phyloP scores from a whole-genome alignment of 2,329 filamentous ascomycete genomes.

The Teratosphaeria nubilosa region DNA sequence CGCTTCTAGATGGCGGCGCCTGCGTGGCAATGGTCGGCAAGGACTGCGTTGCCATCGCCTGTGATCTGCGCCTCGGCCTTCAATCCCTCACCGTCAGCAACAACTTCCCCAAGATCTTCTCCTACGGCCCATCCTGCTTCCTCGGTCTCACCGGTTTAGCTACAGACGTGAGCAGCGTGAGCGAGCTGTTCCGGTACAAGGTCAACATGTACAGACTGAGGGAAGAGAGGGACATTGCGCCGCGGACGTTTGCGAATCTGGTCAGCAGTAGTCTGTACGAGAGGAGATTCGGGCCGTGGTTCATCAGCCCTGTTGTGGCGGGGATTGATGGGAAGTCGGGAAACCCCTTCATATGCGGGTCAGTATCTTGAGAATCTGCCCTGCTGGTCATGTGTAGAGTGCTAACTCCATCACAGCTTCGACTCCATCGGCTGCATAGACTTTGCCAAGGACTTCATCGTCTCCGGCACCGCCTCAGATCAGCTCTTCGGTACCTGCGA shows the following conservation, averaged over 20 bases:
- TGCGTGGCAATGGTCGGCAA: constrained; percentile 99
- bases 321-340: constrained; percentile 90
- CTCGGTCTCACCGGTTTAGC: constrained; percentile 92
- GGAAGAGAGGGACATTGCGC: constrained; percentile 93
- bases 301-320: constrained; percentile 87
- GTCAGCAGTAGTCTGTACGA: constrained; percentile 88
- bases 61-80: constrained; percentile 93
- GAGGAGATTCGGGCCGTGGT: constrained; percentile 90
- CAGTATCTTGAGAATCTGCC: constrained; percentile 2
- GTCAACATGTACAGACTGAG: constrained; percentile 99
- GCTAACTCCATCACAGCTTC: constrained; percentile 41
- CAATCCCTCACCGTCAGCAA: constrained; percentile 96
- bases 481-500: constrained; percentile 99
- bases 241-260: constrained; percentile 91
- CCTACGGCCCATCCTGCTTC: constrained; percentile 82
- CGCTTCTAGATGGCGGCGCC: constrained; percentile 63
- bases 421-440: constrained; percentile 99
- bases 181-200: constrained; percentile 98
- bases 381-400: background rate
- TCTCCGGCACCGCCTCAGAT: constrained; percentile 89
- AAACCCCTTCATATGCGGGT: constrained; percentile 91
- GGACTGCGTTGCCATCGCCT: constrained; percentile 98
- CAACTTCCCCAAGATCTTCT: constrained; percentile 99
- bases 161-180: constrained; percentile 89
- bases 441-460: constrained; percentile 99